Conservation (phyloP, 2,329 filamentous ascomycete genomes). For the Zalaria sp. region DNA sequence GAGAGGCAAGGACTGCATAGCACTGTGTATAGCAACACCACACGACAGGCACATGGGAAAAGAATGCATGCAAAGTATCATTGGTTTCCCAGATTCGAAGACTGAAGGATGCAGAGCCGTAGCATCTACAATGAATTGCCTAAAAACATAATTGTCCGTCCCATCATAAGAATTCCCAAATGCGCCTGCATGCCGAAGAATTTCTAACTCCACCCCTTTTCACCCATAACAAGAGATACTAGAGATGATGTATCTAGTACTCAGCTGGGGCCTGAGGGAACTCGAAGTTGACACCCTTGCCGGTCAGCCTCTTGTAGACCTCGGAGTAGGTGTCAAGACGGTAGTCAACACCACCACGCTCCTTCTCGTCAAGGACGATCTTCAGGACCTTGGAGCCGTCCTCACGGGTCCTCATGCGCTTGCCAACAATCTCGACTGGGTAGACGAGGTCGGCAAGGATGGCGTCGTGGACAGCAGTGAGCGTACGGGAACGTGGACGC, state of each 20-base stretch:
- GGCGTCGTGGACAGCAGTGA: constrained; percentile 96
- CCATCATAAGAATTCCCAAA: no score
- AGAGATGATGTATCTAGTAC: constrained; percentile 47
- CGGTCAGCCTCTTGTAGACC: constrained; percentile 96
- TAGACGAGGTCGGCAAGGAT: constrained; percentile 97
- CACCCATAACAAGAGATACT: no score
- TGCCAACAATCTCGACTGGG: constrained; percentile 99
- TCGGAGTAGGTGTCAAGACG: constrained; percentile 98
- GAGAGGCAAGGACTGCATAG: no score
- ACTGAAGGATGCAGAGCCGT: no score
- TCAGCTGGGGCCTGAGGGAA: constrained; percentile 76
- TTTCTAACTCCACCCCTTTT: no score
- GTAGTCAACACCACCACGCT: constrained; percentile 98
- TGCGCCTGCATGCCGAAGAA: no score
- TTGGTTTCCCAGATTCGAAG: no score
- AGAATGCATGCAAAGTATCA: no score
- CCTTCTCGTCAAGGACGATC: constrained; percentile 99
- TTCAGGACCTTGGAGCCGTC: constrained; percentile 97
- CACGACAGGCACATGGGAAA: no score
- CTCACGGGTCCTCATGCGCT: constrained; percentile 97
- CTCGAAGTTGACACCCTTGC: constrained; percentile 94
- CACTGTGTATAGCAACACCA: no score
- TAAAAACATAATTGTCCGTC: no score
- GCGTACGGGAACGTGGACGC: constrained; percentile 92
- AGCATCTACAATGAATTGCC: no score